Percentiles rank a stretch among this genome's conserved stretches.
These are phyloP conservation scores for Drechslera avenae DNA, from an alignment of 2,329 filamentous ascomycete species.

Conservation along the genomic window DNA sequence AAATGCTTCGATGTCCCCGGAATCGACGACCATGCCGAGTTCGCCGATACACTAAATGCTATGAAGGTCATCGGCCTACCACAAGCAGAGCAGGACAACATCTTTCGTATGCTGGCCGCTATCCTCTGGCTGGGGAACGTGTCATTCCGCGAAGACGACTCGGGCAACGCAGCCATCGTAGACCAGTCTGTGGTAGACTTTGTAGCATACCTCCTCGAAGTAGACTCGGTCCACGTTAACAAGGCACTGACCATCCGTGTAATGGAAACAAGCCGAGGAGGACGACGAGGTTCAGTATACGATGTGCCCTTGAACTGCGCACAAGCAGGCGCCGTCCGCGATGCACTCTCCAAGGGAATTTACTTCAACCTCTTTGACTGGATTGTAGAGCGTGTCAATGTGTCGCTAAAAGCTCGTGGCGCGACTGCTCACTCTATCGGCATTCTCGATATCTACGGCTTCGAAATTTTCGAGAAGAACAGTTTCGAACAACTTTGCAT, in stretches of 20 bases:
- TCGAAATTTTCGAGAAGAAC: slow-evolving; percentile 98
- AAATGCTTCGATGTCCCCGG: slow-evolving; percentile 94
- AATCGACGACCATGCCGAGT: slow-evolving; percentile 90
- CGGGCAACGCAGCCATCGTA: slow-evolving; percentile 81
- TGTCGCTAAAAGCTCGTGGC: slow-evolving; percentile 79
- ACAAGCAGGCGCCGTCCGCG: slow-evolving; percentile 84
- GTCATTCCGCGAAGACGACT: slow-evolving; percentile 85
- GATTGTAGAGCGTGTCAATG: slow-evolving; percentile 93
- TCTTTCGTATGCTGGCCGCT: slow-evolving; percentile 92
- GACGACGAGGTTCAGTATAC: slow-evolving; percentile 69
- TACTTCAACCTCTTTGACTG: slow-evolving; percentile 98
- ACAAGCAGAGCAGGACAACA: slow-evolving; percentile 89
- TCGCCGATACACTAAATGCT: slow-evolving; percentile 85
- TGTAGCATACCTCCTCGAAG: slow-evolving; percentile 89
- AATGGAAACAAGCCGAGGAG: slow-evolving; percentile 72
- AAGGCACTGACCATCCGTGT: slow-evolving; percentile 89
- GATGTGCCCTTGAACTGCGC: slow-evolving; percentile 82
- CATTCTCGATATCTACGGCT: slow-evolving; percentile 98
- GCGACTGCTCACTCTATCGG: slow-evolving; percentile 83
- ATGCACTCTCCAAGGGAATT: slow-evolving; percentile 92
- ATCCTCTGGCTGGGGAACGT: slow-evolving; percentile 96
- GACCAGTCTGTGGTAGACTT: slow-evolving; percentile 95
- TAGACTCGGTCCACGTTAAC: slow-evolving; percentile 77
- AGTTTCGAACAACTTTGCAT: slow-evolving; percentile 99
- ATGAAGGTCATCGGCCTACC: slow-evolving; percentile 93